These are phyloP conservation scores for Sporothrix pallida DNA, from an alignment of 2,329 filamentous ascomycete species.

Conservation along the genomic window DNA sequence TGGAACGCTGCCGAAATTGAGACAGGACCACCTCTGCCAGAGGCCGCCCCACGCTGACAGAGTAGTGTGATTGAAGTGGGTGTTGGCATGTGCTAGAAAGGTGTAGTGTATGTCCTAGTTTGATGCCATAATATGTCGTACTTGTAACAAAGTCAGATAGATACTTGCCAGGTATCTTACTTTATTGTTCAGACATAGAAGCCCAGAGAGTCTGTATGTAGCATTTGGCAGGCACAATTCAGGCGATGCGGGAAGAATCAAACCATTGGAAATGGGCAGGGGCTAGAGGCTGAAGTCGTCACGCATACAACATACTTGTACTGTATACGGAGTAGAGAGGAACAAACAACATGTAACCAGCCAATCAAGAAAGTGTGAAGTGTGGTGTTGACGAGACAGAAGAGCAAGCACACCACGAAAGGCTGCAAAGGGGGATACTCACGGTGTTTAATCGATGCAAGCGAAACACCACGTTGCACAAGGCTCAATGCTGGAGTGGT, in stretches of 20 bases:
- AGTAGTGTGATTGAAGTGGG: slow-evolving; percentile 5
- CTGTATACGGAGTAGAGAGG: neutral
- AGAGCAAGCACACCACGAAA: neutral
- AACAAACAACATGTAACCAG: neutral
- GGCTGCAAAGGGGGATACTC: neutral
- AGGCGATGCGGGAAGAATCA: neutral
- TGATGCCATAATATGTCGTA: no score
- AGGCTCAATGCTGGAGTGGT: neutral
- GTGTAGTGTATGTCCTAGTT: neutral
- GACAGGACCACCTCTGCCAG: slow-evolving; percentile 43
- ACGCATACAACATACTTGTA: neutral
- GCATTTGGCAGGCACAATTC: no score
- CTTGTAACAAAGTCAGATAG: no score
- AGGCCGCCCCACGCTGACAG: slow-evolving; percentile 38
- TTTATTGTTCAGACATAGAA: no score
- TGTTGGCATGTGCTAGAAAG: slow-evolving; percentile 21
- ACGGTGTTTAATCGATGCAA: neutral
- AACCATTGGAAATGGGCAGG: neutral
- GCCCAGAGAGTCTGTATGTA: no score
- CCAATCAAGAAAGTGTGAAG: slow-evolving; percentile 13
- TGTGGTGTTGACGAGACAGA: neutral
- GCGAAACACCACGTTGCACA: slow-evolving; percentile 1
- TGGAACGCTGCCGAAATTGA: slow-evolving; percentile 51
- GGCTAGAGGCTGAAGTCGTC: slow-evolving; percentile 3
- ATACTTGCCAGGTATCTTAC: no score